Base-by-base conservation (phyloP, 2,329 filamentous ascomycete species). In the Pezicula carpinea region DNA sequence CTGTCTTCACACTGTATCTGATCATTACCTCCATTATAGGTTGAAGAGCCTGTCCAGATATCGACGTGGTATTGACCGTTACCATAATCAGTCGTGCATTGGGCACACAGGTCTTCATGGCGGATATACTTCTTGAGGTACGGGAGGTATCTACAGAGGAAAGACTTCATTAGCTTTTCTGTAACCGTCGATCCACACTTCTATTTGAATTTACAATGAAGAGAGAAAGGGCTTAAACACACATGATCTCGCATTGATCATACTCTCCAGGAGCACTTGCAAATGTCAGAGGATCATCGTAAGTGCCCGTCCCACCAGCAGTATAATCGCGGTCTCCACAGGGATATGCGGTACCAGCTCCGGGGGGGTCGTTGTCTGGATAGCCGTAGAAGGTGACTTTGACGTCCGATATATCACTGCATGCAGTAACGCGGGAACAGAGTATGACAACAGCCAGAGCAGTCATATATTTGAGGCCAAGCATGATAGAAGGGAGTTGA, bases 271-370 rank as follows among this genome's bases (percentile, higher is more conserved):
- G 55, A 2, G 69, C 66, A 5, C 65, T 68, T 22, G 71, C 71
- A 42, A 73, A 69, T 1, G 70, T 72, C 21, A 72, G 50, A 1
- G 69, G 71, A 56, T 73, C 63, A 39, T 50, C 50, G 53, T 62
- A 70, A n/a, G 68, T 70, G 22, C 70, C 70, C 0, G 56, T 64
- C 14, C 71, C 71, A 8, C 69, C 69, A 13, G 70, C 69, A 21
- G 56, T 57, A 49, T 52, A 59, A 36, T 58, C 57, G 19, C 66
- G 60, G 17, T 63, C 61, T 6, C 61, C 59, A 49, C 68, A 70
- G 48, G 67, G 54, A 53, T 64, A 66, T 1, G 68, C 64, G 21
- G 63, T 68, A 14, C 43, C 58, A 4, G 62, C 51, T 4, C 66
- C 67, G 1, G 67, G 59, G 0, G 67, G 66, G 32, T 61, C 59